Base-by-base conservation (phyloP, 768 basidiomycete genomes). In the Phaeotremella fagi region DNA sequence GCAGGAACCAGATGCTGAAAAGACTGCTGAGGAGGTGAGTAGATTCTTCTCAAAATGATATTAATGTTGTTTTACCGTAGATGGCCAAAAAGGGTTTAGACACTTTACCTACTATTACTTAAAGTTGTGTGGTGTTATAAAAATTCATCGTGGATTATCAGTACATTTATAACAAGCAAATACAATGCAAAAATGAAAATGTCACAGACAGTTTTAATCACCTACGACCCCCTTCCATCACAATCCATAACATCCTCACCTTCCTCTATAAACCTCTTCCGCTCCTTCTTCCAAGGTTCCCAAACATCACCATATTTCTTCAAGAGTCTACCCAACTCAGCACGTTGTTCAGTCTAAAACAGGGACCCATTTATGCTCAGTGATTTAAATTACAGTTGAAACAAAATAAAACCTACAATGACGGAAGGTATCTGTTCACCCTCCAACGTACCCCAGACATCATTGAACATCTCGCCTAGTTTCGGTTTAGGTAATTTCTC, bases 271-370 rank as follows among this genome's bases (percentile, higher is more conserved):
- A 59, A 66, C 49, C 54, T 46, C 61, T 66, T 66, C 46, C 90
- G 76, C 73, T 92, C 90, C 28, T 79, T 80, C 70, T 77, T 79
- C 89, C 90, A 97, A 7, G 88, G 89, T 63, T 86, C 86, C 86
- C 85, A 91, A 1, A 78, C 79, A n/a, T 82, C 67, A 1, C 90
- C 89, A 59, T 94, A 97, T 73, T 95, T 95, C 74, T 78, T 82
- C 55, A 95, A 64, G 22, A 97, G 77, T 28, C 79, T 62, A 18
- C 79, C 77, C 25, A 97, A 79, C 64, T 95, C 92, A 51, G 83
- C 82, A 48, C 86, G 78, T 72, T 97, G 90, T 72, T 92, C 90
- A 63, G 73, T 82, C 90, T 92, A 63, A 7, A 44, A 56, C 3
- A 64, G 4, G 35, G 15, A 11, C 22, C 44, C 14, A 38, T 28